Percentiles rank a stretch among this genome's conserved stretches.
These are phyloP conservation scores for Escovopsis sp. DNA, from an alignment of 2,329 filamentous ascomycete species.

Conservation along the genomic window DNA sequence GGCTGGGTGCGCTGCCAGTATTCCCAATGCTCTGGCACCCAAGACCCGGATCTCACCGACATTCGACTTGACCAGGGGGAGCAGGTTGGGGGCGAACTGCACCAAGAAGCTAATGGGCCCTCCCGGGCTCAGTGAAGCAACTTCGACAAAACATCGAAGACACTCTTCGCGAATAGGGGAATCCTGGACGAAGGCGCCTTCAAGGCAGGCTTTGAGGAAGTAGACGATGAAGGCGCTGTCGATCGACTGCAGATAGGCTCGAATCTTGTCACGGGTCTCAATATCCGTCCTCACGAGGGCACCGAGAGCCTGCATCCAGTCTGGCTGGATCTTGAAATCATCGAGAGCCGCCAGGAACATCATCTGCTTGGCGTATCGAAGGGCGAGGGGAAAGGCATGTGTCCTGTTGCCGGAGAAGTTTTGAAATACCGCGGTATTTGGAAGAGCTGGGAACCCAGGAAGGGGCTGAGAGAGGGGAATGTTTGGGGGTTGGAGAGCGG, in stretches of 20 bases:
- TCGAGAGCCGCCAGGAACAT: conserved; percentile 34
- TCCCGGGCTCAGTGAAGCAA: conserved; percentile 37
- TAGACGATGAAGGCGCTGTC: conserved; percentile 24
- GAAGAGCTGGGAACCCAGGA: background rate
- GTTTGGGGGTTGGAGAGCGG: conserved; percentile 16
- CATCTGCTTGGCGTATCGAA: conserved; percentile 49
- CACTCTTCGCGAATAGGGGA: conserved; percentile 30
- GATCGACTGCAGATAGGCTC: conserved; percentile 31
- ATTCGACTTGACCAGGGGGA: conserved; percentile 53
- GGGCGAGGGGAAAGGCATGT: conserved; percentile 50
- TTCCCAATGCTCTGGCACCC: conserved; percentile 58
- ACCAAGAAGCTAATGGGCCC: conserved; percentile 35
- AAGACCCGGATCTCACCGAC: conserved; percentile 51
- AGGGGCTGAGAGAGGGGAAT: conserved; percentile 13
- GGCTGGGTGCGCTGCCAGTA: conserved; percentile 53
- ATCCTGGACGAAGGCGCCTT: conserved; percentile 36
- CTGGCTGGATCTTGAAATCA: conserved; percentile 48
- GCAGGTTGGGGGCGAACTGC: conserved; percentile 34
- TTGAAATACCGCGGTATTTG: conserved; percentile 17
- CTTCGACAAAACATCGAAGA: conserved; percentile 36
- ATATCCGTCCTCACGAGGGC: conserved; percentile 57
- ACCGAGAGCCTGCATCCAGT: conserved; percentile 75
- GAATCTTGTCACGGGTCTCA: conserved; percentile 44
- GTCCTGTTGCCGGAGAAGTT: conserved; percentile 34
- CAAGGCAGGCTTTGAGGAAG: conserved; percentile 40